These are phyloP conservation scores for Cladosporium halotolerans DNA, from an alignment of 2,329 filamentous ascomycete species.

Conservation along the genomic window DNA sequence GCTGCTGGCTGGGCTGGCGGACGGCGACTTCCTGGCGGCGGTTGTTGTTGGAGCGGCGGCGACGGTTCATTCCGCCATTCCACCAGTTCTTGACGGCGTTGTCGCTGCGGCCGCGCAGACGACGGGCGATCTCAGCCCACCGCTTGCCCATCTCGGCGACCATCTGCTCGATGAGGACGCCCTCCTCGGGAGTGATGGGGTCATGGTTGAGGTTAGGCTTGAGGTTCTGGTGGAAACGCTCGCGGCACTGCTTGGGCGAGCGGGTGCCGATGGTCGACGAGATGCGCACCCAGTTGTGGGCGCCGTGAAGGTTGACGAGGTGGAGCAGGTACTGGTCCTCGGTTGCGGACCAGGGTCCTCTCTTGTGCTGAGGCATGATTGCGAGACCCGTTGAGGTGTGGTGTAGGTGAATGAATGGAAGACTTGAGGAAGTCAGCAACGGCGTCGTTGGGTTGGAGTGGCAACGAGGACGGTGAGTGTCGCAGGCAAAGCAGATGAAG, in stretches of 20 bases:
- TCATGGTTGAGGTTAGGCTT: conserved; percentile 75
- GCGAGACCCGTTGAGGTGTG: conserved; percentile 14
- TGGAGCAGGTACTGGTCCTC: conserved; percentile 68
- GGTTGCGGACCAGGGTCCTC: conserved; percentile 75
- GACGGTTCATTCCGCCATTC: conserved; percentile 87
- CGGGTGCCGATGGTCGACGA: conserved; percentile 67
- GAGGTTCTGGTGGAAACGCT: conserved; percentile 89
- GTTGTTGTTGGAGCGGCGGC: conserved; percentile 41
- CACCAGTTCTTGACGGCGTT: conserved; percentile 98
- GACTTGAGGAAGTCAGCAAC: conserved; percentile 10
- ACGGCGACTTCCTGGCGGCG: conserved; percentile 30
- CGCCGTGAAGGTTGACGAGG: conserved; percentile 64
- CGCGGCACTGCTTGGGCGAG: conserved; percentile 89
- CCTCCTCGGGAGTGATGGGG: conserved; percentile 71
- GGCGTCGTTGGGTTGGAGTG: conserved; percentile 16
- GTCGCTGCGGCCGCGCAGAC: conserved; percentile 77
- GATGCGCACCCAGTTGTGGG: conserved; percentile 87
- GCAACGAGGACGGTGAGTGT: conserved; percentile 13
- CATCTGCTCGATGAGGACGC: conserved; percentile 66
- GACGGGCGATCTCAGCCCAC: conserved; percentile 87
- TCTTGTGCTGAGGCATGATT: conserved; percentile 51
- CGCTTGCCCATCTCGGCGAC: conserved; percentile 74
- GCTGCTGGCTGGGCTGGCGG: conserved; percentile 22
- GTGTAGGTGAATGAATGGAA: conserved; percentile 8
- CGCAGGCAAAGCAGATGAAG: conserved; percentile 12